Evolutionary conservation across 768 basidiomycete species (phyloP).

Genomic region (Mrakia blollopis): DNA sequence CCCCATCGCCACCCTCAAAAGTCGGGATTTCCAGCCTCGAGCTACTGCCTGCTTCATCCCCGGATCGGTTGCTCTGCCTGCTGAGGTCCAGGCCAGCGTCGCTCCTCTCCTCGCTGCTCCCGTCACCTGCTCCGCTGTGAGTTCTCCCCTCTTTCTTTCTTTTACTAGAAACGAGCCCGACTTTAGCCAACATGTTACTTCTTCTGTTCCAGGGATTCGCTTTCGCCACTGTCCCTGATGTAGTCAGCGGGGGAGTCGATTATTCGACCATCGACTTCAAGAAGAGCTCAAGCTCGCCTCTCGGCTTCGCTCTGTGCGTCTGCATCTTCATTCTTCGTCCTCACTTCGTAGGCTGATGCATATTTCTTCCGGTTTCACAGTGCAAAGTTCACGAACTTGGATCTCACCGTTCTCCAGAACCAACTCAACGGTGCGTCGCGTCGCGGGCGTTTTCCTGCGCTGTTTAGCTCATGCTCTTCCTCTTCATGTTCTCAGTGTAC

Average conservation of each 20-base stretch:
- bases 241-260: neutral
- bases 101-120: neutral
- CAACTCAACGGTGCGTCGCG: slow-evolving; percentile 31
- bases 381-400: slow-evolving; percentile 28
- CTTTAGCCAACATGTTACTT: neutral
- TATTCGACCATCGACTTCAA: slow-evolving; percentile 5
- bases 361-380: neutral
- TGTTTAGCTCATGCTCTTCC: neutral
- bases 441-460: neutral
- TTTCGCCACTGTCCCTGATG: neutral
- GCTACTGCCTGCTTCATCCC: slow-evolving; percentile 1
- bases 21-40: neutral
- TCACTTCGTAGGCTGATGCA: neutral
- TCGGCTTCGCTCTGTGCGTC: neutral
- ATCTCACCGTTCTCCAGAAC: slow-evolving; percentile 29
- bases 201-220: neutral
- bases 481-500: slow-evolving; percentile 8
- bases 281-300: neutral
- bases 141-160: neutral
- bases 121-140: neutral
- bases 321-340: neutral
- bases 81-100: neutral
- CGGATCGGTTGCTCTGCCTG: neutral
- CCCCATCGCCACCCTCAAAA: neutral
- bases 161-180: neutral